Evolutionary conservation across 352 stramenopile genomes (phyloP).

Genomic region (Globisporangium iwayamae): DNA sequence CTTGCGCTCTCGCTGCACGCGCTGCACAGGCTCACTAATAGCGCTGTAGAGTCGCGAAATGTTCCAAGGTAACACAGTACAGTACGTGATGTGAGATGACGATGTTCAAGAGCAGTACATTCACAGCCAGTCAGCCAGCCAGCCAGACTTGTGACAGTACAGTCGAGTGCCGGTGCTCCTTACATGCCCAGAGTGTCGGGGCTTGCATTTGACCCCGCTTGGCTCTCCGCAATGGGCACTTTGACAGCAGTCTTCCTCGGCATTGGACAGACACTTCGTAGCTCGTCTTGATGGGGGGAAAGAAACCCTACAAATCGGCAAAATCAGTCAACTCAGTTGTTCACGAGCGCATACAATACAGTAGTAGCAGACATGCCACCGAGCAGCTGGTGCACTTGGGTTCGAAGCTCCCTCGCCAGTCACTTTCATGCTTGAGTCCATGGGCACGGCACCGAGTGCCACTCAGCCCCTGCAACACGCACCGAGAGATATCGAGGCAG

Average conservation of each 20-base stretch:
- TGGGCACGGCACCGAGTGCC: too few relatives aligned
- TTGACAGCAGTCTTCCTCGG: background rate
- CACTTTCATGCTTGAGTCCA: too few relatives aligned
- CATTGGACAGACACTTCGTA: background rate
- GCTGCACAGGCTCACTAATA: background rate
- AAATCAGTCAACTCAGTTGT: background rate
- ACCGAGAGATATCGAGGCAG: too few relatives aligned
- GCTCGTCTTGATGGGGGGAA: background rate
- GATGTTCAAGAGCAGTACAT: background rate
- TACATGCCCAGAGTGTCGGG: background rate
- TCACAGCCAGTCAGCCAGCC: background rate
- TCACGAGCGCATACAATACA: background rate
- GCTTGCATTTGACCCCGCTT: background rate
- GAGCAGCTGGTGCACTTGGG: background rate
- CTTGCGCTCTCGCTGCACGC: slow-evolving; percentile 16
- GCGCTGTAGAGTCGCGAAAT: background rate
- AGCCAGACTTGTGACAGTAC: background rate
- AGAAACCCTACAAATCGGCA: background rate
- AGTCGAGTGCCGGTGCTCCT: background rate
- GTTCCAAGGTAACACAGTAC: background rate
- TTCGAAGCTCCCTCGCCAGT: background rate
- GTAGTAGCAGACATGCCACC: background rate
- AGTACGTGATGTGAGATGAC: background rate
- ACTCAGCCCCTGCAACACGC: too few relatives aligned
- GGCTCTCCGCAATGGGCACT: background rate